These are phyloP conservation scores for Dinochytrium kinnereticum DNA, from an alignment of 371 early-diverging fungal species.

Conservation along the genomic window DNA sequence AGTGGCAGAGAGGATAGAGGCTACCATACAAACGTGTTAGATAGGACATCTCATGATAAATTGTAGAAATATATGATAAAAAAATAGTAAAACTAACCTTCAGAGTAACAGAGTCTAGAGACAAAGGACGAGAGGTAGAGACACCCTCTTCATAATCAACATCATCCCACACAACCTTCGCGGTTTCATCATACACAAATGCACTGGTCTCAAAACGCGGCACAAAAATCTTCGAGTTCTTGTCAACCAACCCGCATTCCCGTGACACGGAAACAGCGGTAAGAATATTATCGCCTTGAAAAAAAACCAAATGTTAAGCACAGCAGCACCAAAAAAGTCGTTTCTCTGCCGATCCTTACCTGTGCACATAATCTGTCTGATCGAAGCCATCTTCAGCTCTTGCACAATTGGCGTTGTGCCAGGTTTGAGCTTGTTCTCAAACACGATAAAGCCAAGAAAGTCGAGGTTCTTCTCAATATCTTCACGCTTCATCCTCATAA, in stretches of 20 bases:
- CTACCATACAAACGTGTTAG: neutral
- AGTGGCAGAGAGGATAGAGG: neutral
- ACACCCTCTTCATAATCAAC: conserved; percentile 46
- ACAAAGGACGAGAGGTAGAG: neutral
- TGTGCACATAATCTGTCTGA: conserved; percentile 98
- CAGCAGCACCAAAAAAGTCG: too few species aligned
- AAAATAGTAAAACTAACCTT: conserved; percentile 17
- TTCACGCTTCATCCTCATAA: conserved; percentile 80
- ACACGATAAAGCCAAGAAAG: conserved; percentile 96
- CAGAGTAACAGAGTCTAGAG: conserved; percentile 45
- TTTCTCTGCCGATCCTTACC: too few species aligned
- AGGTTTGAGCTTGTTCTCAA: conserved; percentile 98
- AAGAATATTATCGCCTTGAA: conserved; percentile 86
- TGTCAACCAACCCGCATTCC: conserved; percentile 82
- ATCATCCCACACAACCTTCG: conserved; percentile 55
- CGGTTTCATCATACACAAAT: conserved; percentile 36
- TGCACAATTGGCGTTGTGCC: conserved; percentile 83
- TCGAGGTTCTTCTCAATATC: conserved; percentile 85
- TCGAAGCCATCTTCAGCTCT: conserved; percentile 84
- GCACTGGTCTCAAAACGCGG: conserved; percentile 43
- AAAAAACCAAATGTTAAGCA: neutral
- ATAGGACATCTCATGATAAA: too few species aligned
- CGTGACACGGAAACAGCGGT: conserved; percentile 97
- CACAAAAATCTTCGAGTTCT: conserved; percentile 51
- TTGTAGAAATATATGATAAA: neutral